Evolutionary conservation across 164 flowering plant species (phyloP).

Genomic region (Vitis cinerea): DNA sequence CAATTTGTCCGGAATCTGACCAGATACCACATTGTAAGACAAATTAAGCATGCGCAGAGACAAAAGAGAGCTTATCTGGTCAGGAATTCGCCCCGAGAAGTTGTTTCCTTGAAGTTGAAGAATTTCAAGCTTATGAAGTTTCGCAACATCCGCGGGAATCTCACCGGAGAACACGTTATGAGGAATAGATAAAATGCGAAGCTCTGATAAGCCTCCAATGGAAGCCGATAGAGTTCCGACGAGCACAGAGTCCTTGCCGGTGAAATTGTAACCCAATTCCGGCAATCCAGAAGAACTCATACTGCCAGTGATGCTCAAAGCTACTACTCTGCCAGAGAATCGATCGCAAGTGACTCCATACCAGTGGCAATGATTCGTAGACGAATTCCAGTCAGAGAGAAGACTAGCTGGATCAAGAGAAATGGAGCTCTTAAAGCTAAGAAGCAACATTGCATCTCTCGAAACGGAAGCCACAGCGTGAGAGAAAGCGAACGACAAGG

Average conservation of each 20-base stretch:
- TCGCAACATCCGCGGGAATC: slow-evolving; percentile 52
- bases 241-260: slow-evolving; percentile 10
- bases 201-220: slow-evolving; percentile 42
- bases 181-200: slow-evolving; percentile 41
- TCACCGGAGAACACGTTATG: slow-evolving; percentile 44
- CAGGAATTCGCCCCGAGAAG: slow-evolving; percentile 56
- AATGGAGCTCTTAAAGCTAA: slow-evolving; percentile 40
- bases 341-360: slow-evolving; percentile 49
- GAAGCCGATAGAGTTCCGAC: slow-evolving; percentile 37
- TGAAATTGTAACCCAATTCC: not conserved
- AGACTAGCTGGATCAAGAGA: slow-evolving; percentile 29
- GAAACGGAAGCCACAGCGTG: slow-evolving; percentile 7
- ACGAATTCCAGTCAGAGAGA: slow-evolving; percentile 41
- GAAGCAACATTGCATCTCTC: slow-evolving; percentile 41
- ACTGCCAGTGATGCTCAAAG: slow-evolving; percentile 30
- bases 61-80: slow-evolving; percentile 34
- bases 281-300: not conserved
- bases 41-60: slow-evolving; percentile 54
- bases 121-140: slow-evolving; percentile 32
- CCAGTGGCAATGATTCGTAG: slow-evolving; percentile 47
- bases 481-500: slow-evolving; percentile 17
- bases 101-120: slow-evolving; percentile 63
- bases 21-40: slow-evolving; percentile 50
- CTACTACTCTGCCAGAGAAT: slow-evolving; percentile 35
- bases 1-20: slow-evolving; percentile 43